Base-by-base conservation (phyloP, 345 rosid species). In the Iberis pinnata region DNA sequence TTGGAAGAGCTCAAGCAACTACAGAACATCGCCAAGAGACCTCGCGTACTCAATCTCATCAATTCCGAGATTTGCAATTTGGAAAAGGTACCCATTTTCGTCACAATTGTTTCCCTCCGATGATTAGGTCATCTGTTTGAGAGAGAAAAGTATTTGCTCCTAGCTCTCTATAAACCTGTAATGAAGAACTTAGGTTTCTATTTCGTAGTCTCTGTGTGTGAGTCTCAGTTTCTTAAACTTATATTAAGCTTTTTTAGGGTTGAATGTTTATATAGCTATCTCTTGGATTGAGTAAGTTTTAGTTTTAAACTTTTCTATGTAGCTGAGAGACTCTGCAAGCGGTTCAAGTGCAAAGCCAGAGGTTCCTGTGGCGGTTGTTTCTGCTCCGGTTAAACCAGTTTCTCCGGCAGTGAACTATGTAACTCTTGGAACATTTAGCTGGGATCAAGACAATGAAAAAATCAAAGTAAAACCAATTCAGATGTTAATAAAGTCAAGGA, bases 371-470 rank as follows among this genome's bases (percentile, higher is more conserved):
- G 9, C 68, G 4, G 48, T 63, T 14, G 59, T 70, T 50, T 54
- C 84, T 3, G 43, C 84, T 15, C 62, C 76, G 24, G 76, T 49
- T 15, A 77, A 75, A 67, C 71, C 77, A 2, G 33, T 65, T 40
- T 42, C 46, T 20, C 74, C 75, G 10, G 43, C 72, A 4, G 2
- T 59, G 59, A 81, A 27, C 45, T 92, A 88, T 49, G 52, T 56
- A 4, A 61, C 94, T 3, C 81, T 92, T 9, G 77, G 73, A 58
- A 76, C 98, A 10, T 92, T 88, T 60, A 88, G 97, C 77, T 92
- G 88, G 90, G 98, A 92, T 71, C 97, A 92, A 78, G 98, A 92
- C 63, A 80, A 62, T 67, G 97, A 88, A 22, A 92, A 83, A 77
- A 82, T 88, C 63, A 92, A 88, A 97, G 98, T 88, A 73, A 54